Conservation (phyloP, 208 protist species). For the Trypanosoma melophagium region DNA sequence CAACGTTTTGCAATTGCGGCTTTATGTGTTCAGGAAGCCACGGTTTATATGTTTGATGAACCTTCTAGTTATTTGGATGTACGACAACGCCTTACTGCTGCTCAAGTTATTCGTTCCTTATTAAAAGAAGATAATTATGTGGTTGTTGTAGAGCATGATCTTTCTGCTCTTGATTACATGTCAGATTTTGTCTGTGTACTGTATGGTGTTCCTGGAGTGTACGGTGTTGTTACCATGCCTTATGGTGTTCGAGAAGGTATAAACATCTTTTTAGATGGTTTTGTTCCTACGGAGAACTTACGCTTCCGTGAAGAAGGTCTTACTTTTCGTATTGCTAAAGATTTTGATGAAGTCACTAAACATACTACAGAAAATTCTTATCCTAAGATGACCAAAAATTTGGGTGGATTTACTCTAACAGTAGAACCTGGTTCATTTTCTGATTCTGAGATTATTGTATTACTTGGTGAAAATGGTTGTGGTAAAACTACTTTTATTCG, state of each 20-base stretch:
- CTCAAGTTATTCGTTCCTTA: constrained; percentile 95
- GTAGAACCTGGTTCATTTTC: constrained; percentile 96
- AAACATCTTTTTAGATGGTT: constrained; percentile 99
- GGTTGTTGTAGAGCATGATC: constrained; percentile 99
- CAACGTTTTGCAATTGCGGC: constrained; percentile 99
- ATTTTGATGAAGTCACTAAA: constrained; percentile 83
- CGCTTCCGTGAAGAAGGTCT: constrained; percentile 98
- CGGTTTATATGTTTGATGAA: constrained; percentile 99
- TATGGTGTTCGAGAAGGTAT: constrained; percentile 99
- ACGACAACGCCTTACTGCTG: constrained; percentile 98
- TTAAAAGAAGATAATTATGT: constrained; percentile 95
- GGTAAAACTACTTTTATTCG: constrained; percentile 99
- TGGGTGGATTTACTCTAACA: constrained; percentile 93
- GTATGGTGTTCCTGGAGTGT: constrained; percentile 99
- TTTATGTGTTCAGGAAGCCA: constrained; percentile 85
- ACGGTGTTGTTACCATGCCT: constrained; percentile 99
- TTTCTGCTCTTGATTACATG: constrained; percentile 99
- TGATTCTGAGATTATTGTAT: constrained; percentile 99
- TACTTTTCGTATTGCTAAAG: constrained; percentile 93
- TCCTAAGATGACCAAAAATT: constrained; percentile 96
- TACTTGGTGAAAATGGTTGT: constrained; percentile 99
- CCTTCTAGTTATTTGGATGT: constrained; percentile 99
- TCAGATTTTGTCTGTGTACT: constrained; percentile 99
- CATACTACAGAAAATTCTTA: constrained; percentile 89
- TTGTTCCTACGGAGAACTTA: constrained; percentile 99